phyloP scores from a whole-genome alignment of 2,329 filamentous ascomycete species.

The Cadophora luteo-olivacea region DNA sequence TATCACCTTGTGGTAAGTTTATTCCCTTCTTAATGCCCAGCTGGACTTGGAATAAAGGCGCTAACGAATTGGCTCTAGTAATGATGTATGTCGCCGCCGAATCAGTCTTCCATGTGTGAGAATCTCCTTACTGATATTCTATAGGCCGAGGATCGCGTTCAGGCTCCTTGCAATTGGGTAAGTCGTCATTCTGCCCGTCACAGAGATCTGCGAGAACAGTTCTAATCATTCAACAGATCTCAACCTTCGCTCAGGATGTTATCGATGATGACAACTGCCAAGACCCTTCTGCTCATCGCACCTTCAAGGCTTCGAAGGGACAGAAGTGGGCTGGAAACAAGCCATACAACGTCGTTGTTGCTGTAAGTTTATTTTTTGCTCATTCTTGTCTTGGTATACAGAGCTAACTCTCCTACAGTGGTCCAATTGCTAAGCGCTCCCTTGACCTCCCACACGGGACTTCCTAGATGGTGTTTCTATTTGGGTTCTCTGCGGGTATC shows the following conservation, averaged over 20 bases:
- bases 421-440: constrained; percentile 2
- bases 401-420: background rate
- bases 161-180: constrained; percentile 10
- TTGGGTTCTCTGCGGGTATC: background rate
- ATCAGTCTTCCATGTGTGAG: background rate
- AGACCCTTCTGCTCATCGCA: background rate
- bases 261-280: background rate
- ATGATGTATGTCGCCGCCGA: background rate
- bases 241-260: constrained; percentile 2
- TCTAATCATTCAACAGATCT: background rate
- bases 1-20: constrained; percentile 7
- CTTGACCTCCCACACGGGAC: background rate
- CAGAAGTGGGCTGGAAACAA: background rate
- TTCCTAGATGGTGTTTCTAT: background rate
- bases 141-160: background rate
- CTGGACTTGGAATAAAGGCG: too few relatives aligned
- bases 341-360: constrained; percentile 3
- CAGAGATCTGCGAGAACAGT: background rate
- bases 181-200: background rate
- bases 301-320: background rate
- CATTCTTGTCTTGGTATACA: background rate
- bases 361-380: background rate
- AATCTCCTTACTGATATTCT: background rate
- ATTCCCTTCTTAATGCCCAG: too few relatives aligned
- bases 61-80: background rate